These are phyloP conservation scores for Sequoia sempervirens DNA, from an alignment of 75 land plant species.

Conservation along the genomic window DNA sequence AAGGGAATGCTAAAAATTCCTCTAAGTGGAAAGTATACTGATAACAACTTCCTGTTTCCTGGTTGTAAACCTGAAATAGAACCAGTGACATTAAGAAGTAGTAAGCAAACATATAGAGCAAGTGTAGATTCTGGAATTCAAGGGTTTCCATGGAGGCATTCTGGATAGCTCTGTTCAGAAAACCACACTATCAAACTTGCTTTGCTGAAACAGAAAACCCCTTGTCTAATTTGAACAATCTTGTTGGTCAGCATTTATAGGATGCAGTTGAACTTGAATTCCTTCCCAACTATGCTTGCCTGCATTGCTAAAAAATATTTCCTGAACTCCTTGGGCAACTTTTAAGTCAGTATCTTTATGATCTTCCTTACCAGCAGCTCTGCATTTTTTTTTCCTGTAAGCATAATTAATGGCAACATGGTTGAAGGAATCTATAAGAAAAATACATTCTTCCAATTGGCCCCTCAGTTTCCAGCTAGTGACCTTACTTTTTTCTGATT, in stretches of 20 bases:
- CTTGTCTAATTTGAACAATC: neutral
- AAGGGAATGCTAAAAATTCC: neutral
- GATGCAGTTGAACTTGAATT: neutral
- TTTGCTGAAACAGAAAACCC: neutral
- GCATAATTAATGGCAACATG: neutral
- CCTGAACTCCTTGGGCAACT: neutral
- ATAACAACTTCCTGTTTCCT: neutral
- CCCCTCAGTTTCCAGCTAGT: neutral
- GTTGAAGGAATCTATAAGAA: neutral
- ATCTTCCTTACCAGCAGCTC: neutral
- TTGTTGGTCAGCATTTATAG: neutral
- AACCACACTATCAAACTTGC: neutral
- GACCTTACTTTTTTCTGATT: neutral
- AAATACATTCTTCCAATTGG: neutral
- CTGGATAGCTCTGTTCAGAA: neutral
- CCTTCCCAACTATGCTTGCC: neutral
- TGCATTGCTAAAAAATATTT: neutral
- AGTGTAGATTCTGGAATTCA: neutral
- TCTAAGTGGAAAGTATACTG: neutral
- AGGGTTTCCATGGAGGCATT: neutral
- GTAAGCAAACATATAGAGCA: too few relatives aligned
- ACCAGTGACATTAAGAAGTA: too few relatives aligned
- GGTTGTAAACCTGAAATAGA: neutral
- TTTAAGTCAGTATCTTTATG: neutral
- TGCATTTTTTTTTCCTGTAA: neutral